Evolutionary conservation across 176 grass and related monocot species (phyloP).

Genomic region (Zea luxurians): DNA sequence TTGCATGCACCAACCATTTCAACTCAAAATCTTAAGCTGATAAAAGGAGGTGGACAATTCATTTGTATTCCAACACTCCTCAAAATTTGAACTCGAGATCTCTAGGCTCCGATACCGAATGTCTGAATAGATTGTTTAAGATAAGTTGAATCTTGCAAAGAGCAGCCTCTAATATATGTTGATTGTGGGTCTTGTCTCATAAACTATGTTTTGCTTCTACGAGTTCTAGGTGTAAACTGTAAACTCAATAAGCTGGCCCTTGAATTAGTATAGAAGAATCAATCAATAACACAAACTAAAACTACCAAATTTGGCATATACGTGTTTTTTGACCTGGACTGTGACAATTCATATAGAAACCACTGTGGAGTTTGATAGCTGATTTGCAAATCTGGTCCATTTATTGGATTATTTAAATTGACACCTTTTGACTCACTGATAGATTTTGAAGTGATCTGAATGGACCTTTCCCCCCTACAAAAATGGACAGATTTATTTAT

Average conservation of each 20-base stretch:
- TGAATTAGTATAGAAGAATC: slow-evolving; percentile 11
- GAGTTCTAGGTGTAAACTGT: slow-evolving; percentile 3
- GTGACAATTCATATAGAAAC: background rate
- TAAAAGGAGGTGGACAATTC: too few relatives aligned
- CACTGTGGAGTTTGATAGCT: background rate
- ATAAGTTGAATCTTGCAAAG: slow-evolving; percentile 1
- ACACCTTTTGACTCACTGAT: background rate
- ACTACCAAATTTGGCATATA: slow-evolving; percentile 17
- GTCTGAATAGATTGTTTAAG: slow-evolving; percentile 7
- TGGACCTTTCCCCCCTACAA: background rate
- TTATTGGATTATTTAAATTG: background rate
- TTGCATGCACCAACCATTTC: too few relatives aligned
- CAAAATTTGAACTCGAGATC: too few relatives aligned
- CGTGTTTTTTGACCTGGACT: background rate
- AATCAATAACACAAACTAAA: slow-evolving; percentile 5
- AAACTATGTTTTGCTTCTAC: background rate
- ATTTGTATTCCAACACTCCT: too few relatives aligned
- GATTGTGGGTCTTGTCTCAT: slow-evolving; percentile 2
- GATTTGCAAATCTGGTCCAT: background rate
- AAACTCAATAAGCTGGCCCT: slow-evolving; percentile 11
- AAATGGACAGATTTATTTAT: background rate
- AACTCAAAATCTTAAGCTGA: too few relatives aligned
- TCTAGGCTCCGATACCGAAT: too few relatives aligned
- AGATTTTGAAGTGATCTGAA: slow-evolving; percentile 17
- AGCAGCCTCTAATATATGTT: background rate